Conservation (phyloP, 1,284 basidiomycete species). For the Rhodofomes roseus region DNA sequence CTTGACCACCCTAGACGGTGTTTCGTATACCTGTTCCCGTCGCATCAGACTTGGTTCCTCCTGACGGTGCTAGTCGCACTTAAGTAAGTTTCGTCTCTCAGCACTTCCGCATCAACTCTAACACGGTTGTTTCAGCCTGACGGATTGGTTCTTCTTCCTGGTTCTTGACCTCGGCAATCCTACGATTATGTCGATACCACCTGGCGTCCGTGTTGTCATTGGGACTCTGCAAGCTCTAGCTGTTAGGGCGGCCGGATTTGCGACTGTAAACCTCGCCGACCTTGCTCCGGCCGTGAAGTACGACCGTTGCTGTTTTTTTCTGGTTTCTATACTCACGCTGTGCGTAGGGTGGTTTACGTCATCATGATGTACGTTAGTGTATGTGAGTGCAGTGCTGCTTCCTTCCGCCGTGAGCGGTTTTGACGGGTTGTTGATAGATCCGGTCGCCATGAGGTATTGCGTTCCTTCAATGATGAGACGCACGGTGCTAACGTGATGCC, state of each 20-base stretch:
- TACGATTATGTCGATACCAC: conserved; percentile 66
- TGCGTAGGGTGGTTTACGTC: conserved; percentile 50
- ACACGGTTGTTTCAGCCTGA: conserved; percentile 14
- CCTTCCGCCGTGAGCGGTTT: background rate
- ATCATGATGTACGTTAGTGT: conserved; percentile 53
- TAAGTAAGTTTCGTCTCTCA: conserved; percentile 45
- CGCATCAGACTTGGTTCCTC: conserved; percentile 94
- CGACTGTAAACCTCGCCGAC: conserved; percentile 63
- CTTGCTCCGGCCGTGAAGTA: conserved; percentile 74
- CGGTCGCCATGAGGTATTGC: conserved; percentile 31
- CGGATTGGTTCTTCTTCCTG: conserved; percentile 85
- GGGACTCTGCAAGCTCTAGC: conserved; percentile 76
- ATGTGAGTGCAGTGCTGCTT: conserved; percentile 20
- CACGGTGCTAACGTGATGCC: conserved; percentile 8
- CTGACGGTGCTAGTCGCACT: conserved; percentile 63
- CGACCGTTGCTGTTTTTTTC: conserved; percentile 13
- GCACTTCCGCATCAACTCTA: background rate
- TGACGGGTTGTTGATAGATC: conserved; percentile 29
- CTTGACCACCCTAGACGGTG: conserved; percentile 96
- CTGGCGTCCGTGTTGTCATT: conserved; percentile 62
- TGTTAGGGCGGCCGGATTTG: conserved; percentile 88
- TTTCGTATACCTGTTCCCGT: conserved; percentile 94
- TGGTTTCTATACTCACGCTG: background rate
- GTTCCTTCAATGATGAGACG: background rate
- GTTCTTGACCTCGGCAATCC: conserved; percentile 86